phyloP scores from a whole-genome alignment of 495 filamentous ascomycete genomes.

The Peziza echinospora region DNA sequence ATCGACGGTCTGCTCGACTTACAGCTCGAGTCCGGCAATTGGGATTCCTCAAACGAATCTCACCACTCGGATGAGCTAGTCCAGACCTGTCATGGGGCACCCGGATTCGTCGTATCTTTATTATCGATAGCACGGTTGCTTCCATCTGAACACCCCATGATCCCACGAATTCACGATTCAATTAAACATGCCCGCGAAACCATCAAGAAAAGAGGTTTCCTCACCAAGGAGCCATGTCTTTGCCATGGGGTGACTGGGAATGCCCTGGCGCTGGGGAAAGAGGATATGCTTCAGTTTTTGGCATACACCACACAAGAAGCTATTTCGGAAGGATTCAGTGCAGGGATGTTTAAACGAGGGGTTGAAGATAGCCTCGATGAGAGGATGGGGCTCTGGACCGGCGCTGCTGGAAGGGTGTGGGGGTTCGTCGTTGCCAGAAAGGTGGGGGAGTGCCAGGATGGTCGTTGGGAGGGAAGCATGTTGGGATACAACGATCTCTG shows the following conservation, averaged over 20 bases:
- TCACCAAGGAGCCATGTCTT: not conserved
- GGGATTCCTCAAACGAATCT: not conserved
- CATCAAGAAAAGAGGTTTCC: slow-evolving; percentile 19
- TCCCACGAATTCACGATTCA: too few relatives aligned
- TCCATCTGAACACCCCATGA: too few relatives aligned
- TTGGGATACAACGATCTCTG: not conserved
- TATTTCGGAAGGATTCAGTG: not conserved
- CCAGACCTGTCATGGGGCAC: not conserved
- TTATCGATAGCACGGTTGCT: too few relatives aligned
- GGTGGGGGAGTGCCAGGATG: not conserved
- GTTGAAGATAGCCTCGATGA: not conserved
- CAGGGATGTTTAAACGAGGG: not conserved
- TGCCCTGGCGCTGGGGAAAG: not conserved
- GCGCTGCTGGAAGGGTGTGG: not conserved
- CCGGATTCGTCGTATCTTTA: not conserved
- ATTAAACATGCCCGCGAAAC: not conserved
- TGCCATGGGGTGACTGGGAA: not conserved
- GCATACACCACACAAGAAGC: not conserved
- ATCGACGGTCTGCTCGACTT: not conserved
- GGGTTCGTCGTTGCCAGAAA: not conserved
- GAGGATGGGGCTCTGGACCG: not conserved
- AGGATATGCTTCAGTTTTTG: not conserved
- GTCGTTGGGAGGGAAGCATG: not conserved
- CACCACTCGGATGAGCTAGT: not conserved
- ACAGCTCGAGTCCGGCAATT: not conserved